A percentile compares a stretch with the other conserved stretches of the same genome.
phyloP scores from a whole-genome alignment of 192 early-diverging fungal species.

The Mortierella hygrophila region DNA sequence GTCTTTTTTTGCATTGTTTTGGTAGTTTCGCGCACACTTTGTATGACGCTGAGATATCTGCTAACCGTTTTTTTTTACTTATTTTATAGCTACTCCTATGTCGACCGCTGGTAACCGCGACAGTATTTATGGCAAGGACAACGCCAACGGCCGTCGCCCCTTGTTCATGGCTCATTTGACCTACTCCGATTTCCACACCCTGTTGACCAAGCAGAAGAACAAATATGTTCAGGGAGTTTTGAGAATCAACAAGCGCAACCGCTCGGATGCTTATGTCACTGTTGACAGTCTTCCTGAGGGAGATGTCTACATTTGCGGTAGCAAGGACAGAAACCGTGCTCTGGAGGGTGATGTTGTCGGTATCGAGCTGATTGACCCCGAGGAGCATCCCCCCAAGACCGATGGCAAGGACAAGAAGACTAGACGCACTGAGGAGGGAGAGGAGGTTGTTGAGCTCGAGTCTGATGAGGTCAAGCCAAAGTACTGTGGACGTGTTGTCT shows the following conservation, averaged over 20 bases:
- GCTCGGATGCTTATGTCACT: slow-evolving; percentile 90
- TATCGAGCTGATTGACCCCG: slow-evolving; percentile 77
- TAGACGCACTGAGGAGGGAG: slow-evolving; percentile 57
- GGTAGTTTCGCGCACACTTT: neutral
- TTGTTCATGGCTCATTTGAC: slow-evolving; percentile 70
- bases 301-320: slow-evolving; percentile 85
- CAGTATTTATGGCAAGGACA: slow-evolving; percentile 61
- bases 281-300: slow-evolving; percentile 74
- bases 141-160: slow-evolving; percentile 63
- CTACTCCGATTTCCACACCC: slow-evolving; percentile 64
- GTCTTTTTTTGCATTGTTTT: neutral
- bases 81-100: slow-evolving; percentile 49
- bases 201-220: slow-evolving; percentile 59
- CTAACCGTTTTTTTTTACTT: slow-evolving; percentile 4
- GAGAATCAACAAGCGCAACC: slow-evolving; percentile 88
- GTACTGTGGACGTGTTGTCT: slow-evolving; percentile 68
- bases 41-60: too few relatives aligned
- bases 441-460: slow-evolving; percentile 64
- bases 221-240: slow-evolving; percentile 79
- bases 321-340: slow-evolving; percentile 83
- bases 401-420: slow-evolving; percentile 69
- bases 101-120: slow-evolving; percentile 59
- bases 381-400: slow-evolving; percentile 70
- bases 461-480: slow-evolving; percentile 68
- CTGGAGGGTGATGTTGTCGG: slow-evolving; percentile 89